Conservation (phyloP, 352 stramenopile genomes). For the Phytophthora fragariae region DNA sequence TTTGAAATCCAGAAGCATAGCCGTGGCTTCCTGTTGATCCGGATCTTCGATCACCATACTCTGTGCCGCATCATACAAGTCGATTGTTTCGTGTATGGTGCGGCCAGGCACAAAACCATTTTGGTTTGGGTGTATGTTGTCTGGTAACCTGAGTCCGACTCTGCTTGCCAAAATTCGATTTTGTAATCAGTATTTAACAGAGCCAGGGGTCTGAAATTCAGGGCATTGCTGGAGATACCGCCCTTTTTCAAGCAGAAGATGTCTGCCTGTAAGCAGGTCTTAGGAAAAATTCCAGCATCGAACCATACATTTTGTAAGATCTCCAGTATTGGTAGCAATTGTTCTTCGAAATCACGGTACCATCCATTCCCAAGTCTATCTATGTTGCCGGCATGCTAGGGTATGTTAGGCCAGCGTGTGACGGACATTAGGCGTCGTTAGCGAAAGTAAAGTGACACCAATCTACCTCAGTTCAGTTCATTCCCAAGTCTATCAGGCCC, state of each 20-base stretch:
- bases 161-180: conserved; percentile 8
- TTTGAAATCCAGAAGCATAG: conserved; percentile 15
- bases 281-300: not conserved
- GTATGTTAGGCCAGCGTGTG: too few relatives aligned
- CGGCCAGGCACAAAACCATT: conserved; percentile 7
- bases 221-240: not conserved
- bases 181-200: conserved; percentile 24
- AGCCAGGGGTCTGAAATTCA: conserved; percentile 16
- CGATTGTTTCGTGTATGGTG: not conserved
- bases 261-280: not conserved
- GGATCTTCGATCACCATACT: not conserved
- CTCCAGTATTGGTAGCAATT: conserved; percentile 1
- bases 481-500: conserved; percentile 3
- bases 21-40: not conserved
- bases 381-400: too few relatives aligned
- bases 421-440: too few relatives aligned
- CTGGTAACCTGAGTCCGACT: not conserved
- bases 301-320: not conserved
- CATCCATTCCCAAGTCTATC: too few relatives aligned
- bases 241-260: conserved; percentile 16
- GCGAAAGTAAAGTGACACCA: too few relatives aligned
- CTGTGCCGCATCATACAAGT: conserved; percentile 5
- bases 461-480: too few relatives aligned
- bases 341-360: not conserved
- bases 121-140: conserved; percentile 5